Percentiles rank a stretch among this genome's conserved stretches.
Conservation (phyloP, 2,329 filamentous ascomycete genomes). For the Colletotrichum eleusines region DNA sequence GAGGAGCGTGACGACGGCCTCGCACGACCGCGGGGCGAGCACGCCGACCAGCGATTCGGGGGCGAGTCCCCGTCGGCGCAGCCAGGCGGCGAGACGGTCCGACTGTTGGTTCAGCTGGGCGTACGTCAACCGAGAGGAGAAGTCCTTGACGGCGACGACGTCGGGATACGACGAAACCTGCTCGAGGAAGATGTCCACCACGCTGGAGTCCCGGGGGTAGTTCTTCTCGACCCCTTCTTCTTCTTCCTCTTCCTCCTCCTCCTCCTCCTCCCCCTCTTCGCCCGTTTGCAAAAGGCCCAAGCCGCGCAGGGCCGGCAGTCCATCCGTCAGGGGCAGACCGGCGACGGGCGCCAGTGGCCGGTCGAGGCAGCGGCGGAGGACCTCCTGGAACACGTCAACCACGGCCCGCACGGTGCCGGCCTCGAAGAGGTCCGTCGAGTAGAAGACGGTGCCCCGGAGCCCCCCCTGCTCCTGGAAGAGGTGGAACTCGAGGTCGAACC, state of each 20-base stretch:
- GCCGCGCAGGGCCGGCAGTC: constrained; percentile 22
- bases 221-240: too few relatives aligned
- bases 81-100: constrained; percentile 42
- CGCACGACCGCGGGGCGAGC: constrained; percentile 43
- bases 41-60: constrained; percentile 43
- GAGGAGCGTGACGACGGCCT: constrained; percentile 39
- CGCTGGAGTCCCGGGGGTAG: constrained; percentile 42
- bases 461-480: constrained; percentile 42
- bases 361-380: neutral
- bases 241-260: too few relatives aligned
- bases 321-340: constrained; percentile 4
- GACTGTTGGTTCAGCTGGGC: constrained; percentile 44
- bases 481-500: too few relatives aligned
- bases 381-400: constrained; percentile 29
- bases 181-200: constrained; percentile 44
- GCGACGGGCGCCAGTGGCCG: constrained; percentile 1
- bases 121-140: constrained; percentile 41
- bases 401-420: constrained; percentile 43
- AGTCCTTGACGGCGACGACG: constrained; percentile 43
- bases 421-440: constrained; percentile 35
- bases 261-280: too few relatives aligned
- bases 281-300: constrained; percentile 35
- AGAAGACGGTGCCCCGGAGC: constrained; percentile 40
- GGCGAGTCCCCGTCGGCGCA: constrained; percentile 15
- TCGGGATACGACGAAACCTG: constrained; percentile 40